Base-by-base conservation (phyloP, 345 rosid genomes). In the Populus deltoides region DNA sequence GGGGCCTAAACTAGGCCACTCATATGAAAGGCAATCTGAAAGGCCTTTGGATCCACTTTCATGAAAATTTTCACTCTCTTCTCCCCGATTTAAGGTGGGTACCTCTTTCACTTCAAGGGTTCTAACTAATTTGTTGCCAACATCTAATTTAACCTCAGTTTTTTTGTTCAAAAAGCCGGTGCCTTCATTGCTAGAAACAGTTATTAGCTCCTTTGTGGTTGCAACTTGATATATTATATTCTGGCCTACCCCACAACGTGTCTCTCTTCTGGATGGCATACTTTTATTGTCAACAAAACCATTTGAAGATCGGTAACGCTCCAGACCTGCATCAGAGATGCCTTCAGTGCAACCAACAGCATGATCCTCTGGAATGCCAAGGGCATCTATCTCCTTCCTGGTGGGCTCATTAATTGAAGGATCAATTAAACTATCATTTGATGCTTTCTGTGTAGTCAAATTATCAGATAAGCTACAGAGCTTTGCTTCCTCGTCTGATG, bases 1-100 rank as follows among this genome's bases (percentile, higher is more conserved):
- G 43, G 92, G 91, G 80, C 91, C 87, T 71, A 87, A 84, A 78
- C 87, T 89, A 80, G 97, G 98, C 96, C 99, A 91, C 88, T 93
- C 99, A 67, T 90, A 91, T 68, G 98, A 93, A 83, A 84, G 79
- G 81, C 78, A 90, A 62, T 86, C 96, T 53, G 85, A 86, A 82
- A 88, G 75, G 77, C 83, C 83, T 71, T 86, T 69, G 22, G 86
- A 78, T 31, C 82, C 83, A 82, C 80, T 57, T 70, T 73, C 78
- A 73, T 67, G 84, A 36, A 77, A 76, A 68, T 80, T 86, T 83
- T 79, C 82, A 77, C 77, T 86, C 77, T 73, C 79, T 75, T 76
- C 80, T 78, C 83, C 85, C 75, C 69, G 83, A 79, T 78, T 80
- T 83, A 79, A 17, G 20, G 72, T 63, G 68, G 84, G 78, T 39